phyloP scores from a whole-genome alignment of 306 rosid species.

The Malus sylvestris region DNA sequence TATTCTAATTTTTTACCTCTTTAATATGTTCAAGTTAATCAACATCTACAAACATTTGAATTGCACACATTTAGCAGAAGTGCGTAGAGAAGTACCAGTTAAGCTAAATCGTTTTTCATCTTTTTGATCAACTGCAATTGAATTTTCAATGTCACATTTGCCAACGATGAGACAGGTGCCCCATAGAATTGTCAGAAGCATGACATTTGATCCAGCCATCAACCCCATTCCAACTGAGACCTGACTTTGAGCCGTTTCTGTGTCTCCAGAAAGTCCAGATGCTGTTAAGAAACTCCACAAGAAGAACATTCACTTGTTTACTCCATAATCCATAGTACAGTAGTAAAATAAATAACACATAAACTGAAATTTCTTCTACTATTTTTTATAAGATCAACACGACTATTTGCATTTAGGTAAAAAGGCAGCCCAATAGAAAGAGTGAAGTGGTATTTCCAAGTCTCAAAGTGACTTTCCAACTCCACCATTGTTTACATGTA shows the following conservation, averaged over 20 bases:
- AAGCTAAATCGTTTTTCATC: constrained; percentile 48
- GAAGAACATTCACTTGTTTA: not conserved
- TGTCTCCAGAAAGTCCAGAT: constrained; percentile 65
- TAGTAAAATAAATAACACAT: not conserved
- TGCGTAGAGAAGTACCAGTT: constrained; percentile 27
- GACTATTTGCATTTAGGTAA: not conserved
- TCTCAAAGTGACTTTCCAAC: no score
- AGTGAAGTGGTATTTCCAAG: no score
- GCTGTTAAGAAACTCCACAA: constrained; percentile 16
- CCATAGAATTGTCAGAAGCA: constrained; percentile 70
- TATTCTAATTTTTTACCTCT: no score
- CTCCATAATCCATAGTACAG: not conserved
- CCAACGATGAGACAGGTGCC: constrained; percentile 61
- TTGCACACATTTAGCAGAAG: not conserved
- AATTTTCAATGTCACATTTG: constrained; percentile 58
- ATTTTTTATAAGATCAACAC: not conserved
- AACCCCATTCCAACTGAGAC: constrained; percentile 74
- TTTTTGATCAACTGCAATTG: constrained; percentile 46
- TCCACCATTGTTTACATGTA: no score
- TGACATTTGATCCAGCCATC: constrained; percentile 65
- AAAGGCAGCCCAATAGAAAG: no score
- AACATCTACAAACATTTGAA: no score
- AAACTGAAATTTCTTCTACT: not conserved
- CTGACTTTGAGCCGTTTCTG: constrained; percentile 63
- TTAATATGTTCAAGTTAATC: not conserved